phyloP scores from a whole-genome alignment of 768 basidiomycete genomes.

The Russula compacta region DNA sequence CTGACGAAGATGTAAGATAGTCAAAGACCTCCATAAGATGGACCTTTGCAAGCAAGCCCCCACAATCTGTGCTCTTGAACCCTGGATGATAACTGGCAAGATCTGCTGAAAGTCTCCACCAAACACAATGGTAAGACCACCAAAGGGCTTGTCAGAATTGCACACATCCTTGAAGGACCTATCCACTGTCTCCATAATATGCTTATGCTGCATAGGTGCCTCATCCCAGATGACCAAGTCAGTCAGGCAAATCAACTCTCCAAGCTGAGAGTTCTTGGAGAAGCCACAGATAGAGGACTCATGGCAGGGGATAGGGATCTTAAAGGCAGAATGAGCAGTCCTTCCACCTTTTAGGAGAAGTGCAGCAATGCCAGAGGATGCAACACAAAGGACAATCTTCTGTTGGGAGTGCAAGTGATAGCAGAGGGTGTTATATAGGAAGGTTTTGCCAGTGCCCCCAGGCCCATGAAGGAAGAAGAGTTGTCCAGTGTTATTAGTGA shows the following conservation, averaged over 20 bases:
- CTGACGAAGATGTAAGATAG: no score
- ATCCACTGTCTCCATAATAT: neutral
- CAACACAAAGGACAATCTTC: slow-evolving; percentile 34
- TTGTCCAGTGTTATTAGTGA: slow-evolving; percentile 12
- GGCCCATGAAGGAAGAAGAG: slow-evolving; percentile 37
- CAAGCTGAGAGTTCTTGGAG: neutral
- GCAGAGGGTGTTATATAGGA: slow-evolving; percentile 30
- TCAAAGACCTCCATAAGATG: no score
- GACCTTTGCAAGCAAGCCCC: no score
- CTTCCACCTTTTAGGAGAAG: no score
- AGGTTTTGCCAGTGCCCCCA: slow-evolving; percentile 41
- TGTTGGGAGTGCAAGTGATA: neutral
- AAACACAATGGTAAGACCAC: neutral
- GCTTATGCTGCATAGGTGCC: neutral
- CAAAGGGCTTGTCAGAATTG: neutral
- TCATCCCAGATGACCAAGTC: neutral
- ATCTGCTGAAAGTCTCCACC: neutral
- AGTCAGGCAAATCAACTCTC: neutral
- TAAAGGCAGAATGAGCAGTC: no score
- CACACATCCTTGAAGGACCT: neutral
- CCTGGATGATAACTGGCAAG: neutral
- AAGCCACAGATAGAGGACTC: slow-evolving; percentile 5
- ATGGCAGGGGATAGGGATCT: slow-evolving; percentile 19
- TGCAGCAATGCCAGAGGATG: slow-evolving; percentile 27
- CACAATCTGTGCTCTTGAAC: no score